These are phyloP conservation scores for Fusarium sp. DNA, from an alignment of 2,329 filamentous ascomycete genomes.

Conservation along the genomic window DNA sequence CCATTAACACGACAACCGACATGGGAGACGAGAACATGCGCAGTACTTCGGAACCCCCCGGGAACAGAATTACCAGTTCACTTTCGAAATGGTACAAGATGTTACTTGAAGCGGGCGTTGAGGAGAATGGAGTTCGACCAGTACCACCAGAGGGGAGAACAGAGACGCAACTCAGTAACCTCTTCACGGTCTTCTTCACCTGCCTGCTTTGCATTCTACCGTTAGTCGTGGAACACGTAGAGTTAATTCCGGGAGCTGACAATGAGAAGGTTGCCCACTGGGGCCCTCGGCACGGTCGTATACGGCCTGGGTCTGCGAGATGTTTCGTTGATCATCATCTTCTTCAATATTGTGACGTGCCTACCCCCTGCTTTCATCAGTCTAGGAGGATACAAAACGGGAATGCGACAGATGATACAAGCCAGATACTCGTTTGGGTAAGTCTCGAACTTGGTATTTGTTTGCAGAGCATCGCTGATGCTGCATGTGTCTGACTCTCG, in stretches of 20 bases:
- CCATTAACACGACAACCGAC: neutral
- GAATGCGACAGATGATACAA: conserved; percentile 69
- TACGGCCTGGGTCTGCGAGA: conserved; percentile 67
- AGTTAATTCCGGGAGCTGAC: conserved; percentile 1
- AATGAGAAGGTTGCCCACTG: conserved; percentile 62
- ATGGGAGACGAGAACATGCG: neutral
- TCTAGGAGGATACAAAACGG: conserved; percentile 65
- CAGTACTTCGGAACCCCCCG: conserved; percentile 51
- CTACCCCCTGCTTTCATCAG: conserved; percentile 66
- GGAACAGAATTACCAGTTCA: conserved; percentile 41
- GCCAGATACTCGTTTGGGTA: conserved; percentile 70
- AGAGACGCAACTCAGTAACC: conserved; percentile 62
- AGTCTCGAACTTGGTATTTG: neutral
- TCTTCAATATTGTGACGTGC: conserved; percentile 66
- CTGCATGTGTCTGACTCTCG: neutral
- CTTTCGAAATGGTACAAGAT: conserved; percentile 56
- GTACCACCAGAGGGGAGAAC: conserved; percentile 66
- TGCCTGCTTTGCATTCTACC: conserved; percentile 67
- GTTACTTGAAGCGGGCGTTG: conserved; percentile 59
- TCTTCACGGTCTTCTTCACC: conserved; percentile 71
- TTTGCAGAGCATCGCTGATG: conserved; percentile 10
- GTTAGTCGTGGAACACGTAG: conserved; percentile 52
- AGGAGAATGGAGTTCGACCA: conserved; percentile 66
- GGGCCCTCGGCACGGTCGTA: conserved; percentile 65
- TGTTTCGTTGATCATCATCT: conserved; percentile 66